Evolutionary conservation across 2,329 filamentous ascomycete species (phyloP).

Genomic region (Aspergillus sp.): DNA sequence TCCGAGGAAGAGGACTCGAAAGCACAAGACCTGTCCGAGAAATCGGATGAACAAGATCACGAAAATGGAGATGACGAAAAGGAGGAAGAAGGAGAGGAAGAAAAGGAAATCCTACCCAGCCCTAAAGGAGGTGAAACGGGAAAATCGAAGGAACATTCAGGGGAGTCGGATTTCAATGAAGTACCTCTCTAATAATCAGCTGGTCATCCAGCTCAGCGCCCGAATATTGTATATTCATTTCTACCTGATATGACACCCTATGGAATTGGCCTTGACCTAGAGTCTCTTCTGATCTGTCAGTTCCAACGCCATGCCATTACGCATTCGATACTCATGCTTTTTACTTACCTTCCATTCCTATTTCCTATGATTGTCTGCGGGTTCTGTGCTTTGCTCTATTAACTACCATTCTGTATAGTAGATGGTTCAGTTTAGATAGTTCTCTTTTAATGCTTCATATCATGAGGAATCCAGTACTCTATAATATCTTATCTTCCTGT

Average conservation of each 20-base stretch:
- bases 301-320: not conserved
- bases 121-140: slow-evolving; percentile 20
- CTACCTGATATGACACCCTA: slow-evolving; percentile 2
- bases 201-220: not conserved
- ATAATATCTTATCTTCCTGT: not conserved
- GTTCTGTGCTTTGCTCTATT: slow-evolving; percentile 19
- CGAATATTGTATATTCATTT: slow-evolving; percentile 3
- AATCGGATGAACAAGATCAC: slow-evolving; percentile 20
- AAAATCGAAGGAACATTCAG: slow-evolving; percentile 29
- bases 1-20: slow-evolving; percentile 10
- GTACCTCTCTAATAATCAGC: slow-evolving; percentile 28
- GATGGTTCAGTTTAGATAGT: slow-evolving; percentile 9
- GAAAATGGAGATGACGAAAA: slow-evolving; percentile 20
- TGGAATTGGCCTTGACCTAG: not conserved
- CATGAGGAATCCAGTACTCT: not conserved
- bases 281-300: not conserved
- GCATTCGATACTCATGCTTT: not conserved
- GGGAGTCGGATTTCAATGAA: slow-evolving; percentile 37
- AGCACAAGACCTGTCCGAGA: slow-evolving; percentile 15
- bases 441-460: not conserved
- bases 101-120: slow-evolving; percentile 20
- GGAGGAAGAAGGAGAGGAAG: slow-evolving; percentile 11
- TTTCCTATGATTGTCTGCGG: not conserved
- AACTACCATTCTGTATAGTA: slow-evolving; percentile 19
- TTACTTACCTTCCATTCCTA: slow-evolving; percentile 15